Conservation (phyloP, 2,329 filamentous ascomycete species). For the Alternaria sp. region DNA sequence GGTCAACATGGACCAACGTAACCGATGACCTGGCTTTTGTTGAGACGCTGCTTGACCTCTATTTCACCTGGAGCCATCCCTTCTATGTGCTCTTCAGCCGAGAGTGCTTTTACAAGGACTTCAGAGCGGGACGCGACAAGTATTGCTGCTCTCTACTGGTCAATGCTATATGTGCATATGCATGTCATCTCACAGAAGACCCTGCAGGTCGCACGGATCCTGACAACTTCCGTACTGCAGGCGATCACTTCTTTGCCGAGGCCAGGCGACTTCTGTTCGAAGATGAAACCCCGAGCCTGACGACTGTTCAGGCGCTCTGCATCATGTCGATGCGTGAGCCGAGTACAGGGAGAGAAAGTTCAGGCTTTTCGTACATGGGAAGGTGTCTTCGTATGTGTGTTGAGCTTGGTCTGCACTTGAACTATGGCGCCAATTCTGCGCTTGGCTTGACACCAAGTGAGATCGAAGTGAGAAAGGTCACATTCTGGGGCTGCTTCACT, state of each 20-base stretch:
- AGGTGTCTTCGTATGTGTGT: slow-evolving; percentile 75
- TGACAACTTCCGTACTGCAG: slow-evolving; percentile 67
- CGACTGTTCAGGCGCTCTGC: slow-evolving; percentile 75
- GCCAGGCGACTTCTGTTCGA: slow-evolving; percentile 65
- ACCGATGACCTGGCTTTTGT: slow-evolving; percentile 65
- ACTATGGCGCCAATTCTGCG: slow-evolving; percentile 40
- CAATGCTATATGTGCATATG: slow-evolving; percentile 69
- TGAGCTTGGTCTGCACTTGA: slow-evolving; percentile 71
- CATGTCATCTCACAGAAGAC: slow-evolving; percentile 72
- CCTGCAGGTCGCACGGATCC: slow-evolving; percentile 68
- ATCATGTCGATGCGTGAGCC: slow-evolving; percentile 79
- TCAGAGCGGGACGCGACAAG: slow-evolving; percentile 63
- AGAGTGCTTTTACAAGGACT: slow-evolving; percentile 72
- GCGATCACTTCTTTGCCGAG: slow-evolving; percentile 78
- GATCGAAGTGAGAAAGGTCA: slow-evolving; percentile 57
- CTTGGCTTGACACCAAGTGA: slow-evolving; percentile 49
- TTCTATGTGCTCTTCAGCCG: slow-evolving; percentile 76
- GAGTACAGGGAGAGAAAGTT: slow-evolving; percentile 73
- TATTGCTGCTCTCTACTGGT: slow-evolving; percentile 73
- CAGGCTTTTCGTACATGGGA: slow-evolving; percentile 75
- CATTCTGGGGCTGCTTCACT: slow-evolving; percentile 61
- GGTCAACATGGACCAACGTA: slow-evolving; percentile 64
- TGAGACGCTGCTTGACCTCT: slow-evolving; percentile 68
- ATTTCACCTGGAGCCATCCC: slow-evolving; percentile 76
- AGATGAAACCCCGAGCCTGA: slow-evolving; percentile 66